These are phyloP conservation scores for Volvox africanus DNA, from an alignment of 139 green algal species.

Conservation along the genomic window DNA sequence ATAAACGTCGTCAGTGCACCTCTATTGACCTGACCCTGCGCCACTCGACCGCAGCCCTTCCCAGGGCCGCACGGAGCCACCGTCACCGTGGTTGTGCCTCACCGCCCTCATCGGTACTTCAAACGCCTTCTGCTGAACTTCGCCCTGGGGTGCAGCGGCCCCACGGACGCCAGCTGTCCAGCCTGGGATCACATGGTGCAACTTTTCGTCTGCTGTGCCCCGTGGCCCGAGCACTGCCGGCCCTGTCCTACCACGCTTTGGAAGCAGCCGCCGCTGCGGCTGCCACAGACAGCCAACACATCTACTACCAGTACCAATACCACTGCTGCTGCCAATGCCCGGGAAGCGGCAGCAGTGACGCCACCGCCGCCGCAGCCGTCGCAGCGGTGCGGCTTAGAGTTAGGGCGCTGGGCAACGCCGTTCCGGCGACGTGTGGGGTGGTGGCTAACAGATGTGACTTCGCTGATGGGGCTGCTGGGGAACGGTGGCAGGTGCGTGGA, in stretches of 20 bases:
- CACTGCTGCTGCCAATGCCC: no score
- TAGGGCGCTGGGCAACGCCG: constrained; percentile 73
- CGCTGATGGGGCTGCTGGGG: constrained; percentile 48
- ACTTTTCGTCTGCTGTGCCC: constrained; percentile 67
- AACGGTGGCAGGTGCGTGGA: neutral
- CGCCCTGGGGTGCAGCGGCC: constrained; percentile 31
- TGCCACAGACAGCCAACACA: no score
- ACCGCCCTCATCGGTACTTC: neutral
- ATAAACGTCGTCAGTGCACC: neutral
- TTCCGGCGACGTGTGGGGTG: constrained; percentile 65
- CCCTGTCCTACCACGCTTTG: constrained; percentile 57
- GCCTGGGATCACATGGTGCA: constrained; percentile 72
- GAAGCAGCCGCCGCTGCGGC: neutral
- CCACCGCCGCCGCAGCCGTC: neutral
- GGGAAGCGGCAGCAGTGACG: neutral
- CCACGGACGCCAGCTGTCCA: constrained; percentile 59
- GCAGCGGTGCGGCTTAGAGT: constrained; percentile 60
- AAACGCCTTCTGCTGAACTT: constrained; percentile 25
- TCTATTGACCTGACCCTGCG: neutral
- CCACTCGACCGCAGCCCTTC: constrained; percentile 16
- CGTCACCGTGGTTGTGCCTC: neutral
- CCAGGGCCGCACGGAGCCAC: constrained; percentile 9
- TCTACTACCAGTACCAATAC: no score
- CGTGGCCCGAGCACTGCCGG: constrained; percentile 18
- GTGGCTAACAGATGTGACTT: constrained; percentile 71